Evolutionary conservation across 345 rosid genomes (phyloP), one percentile per base, ranked within the genome.

Genomic region (Syzygium oleosum): DNA sequence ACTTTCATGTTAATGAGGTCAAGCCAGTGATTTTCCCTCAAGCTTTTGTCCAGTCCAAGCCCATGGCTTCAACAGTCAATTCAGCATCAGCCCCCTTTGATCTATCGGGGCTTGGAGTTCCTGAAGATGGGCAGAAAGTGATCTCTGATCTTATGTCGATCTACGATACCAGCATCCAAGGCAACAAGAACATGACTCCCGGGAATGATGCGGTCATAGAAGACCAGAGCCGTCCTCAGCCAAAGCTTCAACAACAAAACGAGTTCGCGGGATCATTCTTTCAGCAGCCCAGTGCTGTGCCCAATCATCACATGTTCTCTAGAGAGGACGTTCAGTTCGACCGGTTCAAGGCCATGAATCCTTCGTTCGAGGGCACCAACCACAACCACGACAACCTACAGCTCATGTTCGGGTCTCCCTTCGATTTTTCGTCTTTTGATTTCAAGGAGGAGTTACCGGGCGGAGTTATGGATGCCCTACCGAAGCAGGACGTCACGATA

Each of bases 61-160:
- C 92, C 56, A 89, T 91, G 78, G 87, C 88, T 58, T 86, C 88
- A 25, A 12, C 88, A 3, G 84, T 90, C 46, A 92, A 91, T 88
- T 73, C 96, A 1, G 91, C 89, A 4, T 83, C 92, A 16, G 89
- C 93, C 22, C 85, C 94, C 27, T 91, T 96, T 11, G 96, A 96
- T 91, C 93, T 96, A 61, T 89, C 99, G 0, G 94, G 91, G 78
- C 91, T 93, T 21, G 96, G 98, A 73, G 96, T 98, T 87, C 98
- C 99, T 51, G 99, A 96, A 90, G 99, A 98, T 85, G 99, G 99
- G 34, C 99, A 94, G 87, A 96, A 94, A 90, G 93, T 91, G 94
- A 98, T 98, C 88, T 92, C 91, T 3, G 97, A 98, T 53, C 98
- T 98, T 52, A 94, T 98, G 97, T 93, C 99, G 10, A 85, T 94